phyloP scores from a whole-genome alignment of 495 filamentous ascomycete species.

The Aspergillus olivimuriae region DNA sequence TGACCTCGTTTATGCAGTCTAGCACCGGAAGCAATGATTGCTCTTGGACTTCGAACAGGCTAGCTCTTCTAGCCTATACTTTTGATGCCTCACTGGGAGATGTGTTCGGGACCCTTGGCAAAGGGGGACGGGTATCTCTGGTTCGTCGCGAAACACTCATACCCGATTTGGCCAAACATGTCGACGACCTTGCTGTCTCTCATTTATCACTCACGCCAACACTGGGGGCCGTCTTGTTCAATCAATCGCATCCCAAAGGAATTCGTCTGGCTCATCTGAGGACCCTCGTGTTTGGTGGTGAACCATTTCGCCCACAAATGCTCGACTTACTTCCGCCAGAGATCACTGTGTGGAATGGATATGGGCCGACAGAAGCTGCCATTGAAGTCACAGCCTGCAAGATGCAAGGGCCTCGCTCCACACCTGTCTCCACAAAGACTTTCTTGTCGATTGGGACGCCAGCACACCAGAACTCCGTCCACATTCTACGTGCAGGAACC shows the following conservation, averaged over 20 bases:
- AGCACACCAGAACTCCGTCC: not conserved
- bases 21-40: slow-evolving; percentile 1
- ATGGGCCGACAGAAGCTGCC: slow-evolving; percentile 1
- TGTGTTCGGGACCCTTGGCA: slow-evolving; percentile 2
- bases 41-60: slow-evolving; percentile 3
- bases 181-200: not conserved
- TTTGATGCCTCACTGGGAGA: slow-evolving; percentile 6
- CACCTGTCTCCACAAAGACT: not conserved
- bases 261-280: not conserved
- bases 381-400: slow-evolving; percentile 1
- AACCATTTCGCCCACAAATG: not conserved
- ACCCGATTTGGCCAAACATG: not conserved
- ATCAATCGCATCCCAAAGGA: not conserved
- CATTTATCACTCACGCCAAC: slow-evolving; percentile 3
- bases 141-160: not conserved
- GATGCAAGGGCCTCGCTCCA: not conserved
- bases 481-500: slow-evolving; percentile 1
- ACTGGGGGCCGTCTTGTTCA: not conserved
- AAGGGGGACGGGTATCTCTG: not conserved
- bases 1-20: not conserved
- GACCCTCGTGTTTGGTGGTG: slow-evolving; percentile 2
- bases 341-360: slow-evolving; percentile 2
- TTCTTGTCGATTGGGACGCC: not conserved
- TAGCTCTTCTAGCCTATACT: not conserved
- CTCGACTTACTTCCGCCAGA: not conserved